Conservation (phyloP, 352 stramenopile genomes). For the Phytopythium ostracodes region DNA sequence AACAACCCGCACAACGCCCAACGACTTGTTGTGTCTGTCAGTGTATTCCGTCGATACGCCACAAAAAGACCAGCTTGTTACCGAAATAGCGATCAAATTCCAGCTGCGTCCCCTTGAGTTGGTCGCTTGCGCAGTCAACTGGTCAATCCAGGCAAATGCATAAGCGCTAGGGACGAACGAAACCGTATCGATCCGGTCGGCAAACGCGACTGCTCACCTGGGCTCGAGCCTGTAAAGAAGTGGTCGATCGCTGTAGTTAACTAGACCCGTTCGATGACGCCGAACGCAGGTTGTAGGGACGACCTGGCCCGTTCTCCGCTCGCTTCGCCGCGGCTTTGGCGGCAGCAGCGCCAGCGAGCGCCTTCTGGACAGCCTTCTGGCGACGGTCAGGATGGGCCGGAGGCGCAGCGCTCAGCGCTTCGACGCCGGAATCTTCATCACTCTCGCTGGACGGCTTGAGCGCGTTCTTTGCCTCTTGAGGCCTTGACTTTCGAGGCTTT, state of each 20-base stretch:
- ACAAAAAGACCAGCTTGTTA: too few relatives aligned
- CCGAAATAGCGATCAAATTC: too few relatives aligned
- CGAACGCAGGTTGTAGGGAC: conserved; percentile 43
- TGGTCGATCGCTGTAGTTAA: not conserved
- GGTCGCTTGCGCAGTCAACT: too few relatives aligned
- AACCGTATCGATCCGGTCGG: too few relatives aligned
- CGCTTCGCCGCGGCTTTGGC: conserved; percentile 45
- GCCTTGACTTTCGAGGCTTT: not conserved
- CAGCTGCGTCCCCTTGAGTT: too few relatives aligned
- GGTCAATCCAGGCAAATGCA: not conserved
- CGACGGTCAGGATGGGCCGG: conserved; percentile 25
- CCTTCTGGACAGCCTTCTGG: conserved; percentile 50
- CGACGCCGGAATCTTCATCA: conserved; percentile 8
- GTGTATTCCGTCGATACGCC: too few relatives aligned
- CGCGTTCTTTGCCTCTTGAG: not conserved
- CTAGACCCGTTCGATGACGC: not conserved
- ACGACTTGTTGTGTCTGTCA: too few relatives aligned
- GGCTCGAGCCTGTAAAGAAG: not conserved
- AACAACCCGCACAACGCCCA: too few relatives aligned
- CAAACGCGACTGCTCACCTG: not conserved
- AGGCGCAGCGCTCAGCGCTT: conserved; percentile 13
- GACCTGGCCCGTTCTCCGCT: conserved; percentile 15
- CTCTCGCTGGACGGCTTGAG: conserved; percentile 20
- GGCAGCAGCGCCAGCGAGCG: conserved; percentile 54
- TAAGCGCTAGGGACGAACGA: not conserved